Evolutionary conservation across 805 yeast genomes (phyloP), one percentile per base, ranked within the genome.

Genomic region (Saccharomycopsis malanga): DNA sequence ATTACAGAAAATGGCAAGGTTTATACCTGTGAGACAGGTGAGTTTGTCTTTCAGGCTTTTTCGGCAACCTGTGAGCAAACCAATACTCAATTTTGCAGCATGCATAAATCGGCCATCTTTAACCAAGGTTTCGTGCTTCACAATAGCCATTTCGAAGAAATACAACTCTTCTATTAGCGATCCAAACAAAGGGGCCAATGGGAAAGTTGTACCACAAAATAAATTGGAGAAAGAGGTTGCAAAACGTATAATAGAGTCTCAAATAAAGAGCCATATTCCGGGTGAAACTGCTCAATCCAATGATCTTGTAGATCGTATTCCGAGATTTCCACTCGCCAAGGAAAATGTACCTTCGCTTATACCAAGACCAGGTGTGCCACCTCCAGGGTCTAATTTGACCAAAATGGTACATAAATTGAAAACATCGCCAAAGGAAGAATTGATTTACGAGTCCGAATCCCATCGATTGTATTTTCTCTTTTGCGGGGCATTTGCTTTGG

Each of bases 391-490:
- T 32, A 56, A 62, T 3, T 74, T 87, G 54, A 65, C 76, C 4
- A 81, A 81, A 59, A 79, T 87, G 65, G 67, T 82, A 56, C 72
- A 73, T 48, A 71, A 75, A 9, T 65, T 86, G 51, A 68, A 72
- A 50, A 65, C 67, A 34, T 76, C 80, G 55, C 71, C 73, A 41
- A 43, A 18, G 18, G 91, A 91, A 1, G 94, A 85, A 57, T 67
- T 86, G 45, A 71, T 86, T 38, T 87, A 86, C 63, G 91, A 85
- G 67, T 78, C 88, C 22, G 95, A 87, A 63, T 85, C 93, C 0
- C 95, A 87, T 59, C 68, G 83, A 48, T 68, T 84, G 27, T 87
- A 85, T 61, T 86, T 85, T 61, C 66, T 84, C 9, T 73, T 78
- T 18, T 76, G 85, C 59, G 77, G 80, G 52, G 77, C 85, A 39